Evolutionary conservation across 2,329 filamentous ascomycete species (phyloP).

Genomic region (Sporothrix inflata): DNA sequence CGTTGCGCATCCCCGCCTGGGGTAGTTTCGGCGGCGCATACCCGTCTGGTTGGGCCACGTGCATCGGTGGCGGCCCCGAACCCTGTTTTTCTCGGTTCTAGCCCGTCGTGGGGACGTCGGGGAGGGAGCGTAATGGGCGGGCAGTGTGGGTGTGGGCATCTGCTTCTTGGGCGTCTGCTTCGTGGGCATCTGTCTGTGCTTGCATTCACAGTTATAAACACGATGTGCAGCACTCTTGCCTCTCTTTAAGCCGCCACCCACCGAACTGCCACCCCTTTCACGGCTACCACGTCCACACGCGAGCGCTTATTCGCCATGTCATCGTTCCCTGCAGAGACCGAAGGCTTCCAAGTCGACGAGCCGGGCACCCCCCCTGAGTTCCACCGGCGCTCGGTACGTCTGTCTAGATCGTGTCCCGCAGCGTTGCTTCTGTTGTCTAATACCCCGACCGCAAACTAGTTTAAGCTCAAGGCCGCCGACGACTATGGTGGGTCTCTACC

Average conservation of each 20-base stretch:
- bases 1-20: not conserved
- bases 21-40: not conserved
- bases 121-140: no score
- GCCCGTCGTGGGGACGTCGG: not conserved
- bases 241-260: not conserved
- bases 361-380: not conserved
- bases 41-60: not conserved
- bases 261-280: not conserved
- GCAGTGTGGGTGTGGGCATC: no score
- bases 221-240: not conserved
- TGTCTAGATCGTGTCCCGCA: not conserved
- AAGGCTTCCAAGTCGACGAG: constrained; percentile 3
- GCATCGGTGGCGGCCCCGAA: not conserved
- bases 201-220: not conserved
- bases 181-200: no score
- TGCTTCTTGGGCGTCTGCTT: no score
- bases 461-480: constrained; percentile 82
- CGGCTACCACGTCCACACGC: not conserved
- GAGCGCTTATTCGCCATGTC: not conserved
- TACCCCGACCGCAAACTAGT: constrained; percentile 48
- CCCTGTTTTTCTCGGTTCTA: not conserved
- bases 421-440: not conserved
- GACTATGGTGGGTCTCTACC: constrained; percentile 54
- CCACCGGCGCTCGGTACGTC: not conserved
- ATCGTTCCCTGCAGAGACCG: not conserved